Evolutionary conservation across 2,329 filamentous ascomycete species (phyloP).

Genomic region (Ceratocystis huliohia): DNA sequence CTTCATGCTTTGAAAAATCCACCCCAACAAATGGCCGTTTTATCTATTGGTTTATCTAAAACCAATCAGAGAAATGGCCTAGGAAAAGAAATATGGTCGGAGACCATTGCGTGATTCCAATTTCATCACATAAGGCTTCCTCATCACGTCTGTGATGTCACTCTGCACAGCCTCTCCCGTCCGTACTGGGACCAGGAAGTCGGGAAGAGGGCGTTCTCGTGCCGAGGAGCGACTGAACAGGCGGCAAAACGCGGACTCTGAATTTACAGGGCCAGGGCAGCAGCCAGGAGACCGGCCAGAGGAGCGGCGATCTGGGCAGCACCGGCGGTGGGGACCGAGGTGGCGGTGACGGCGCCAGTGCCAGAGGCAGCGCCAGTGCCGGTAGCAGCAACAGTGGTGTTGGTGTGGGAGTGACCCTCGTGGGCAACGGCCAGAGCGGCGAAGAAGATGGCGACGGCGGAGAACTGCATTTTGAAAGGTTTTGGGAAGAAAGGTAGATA

Average conservation of each 20-base stretch:
- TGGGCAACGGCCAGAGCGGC: constrained; percentile 17
- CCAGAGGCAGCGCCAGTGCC: constrained; percentile 19
- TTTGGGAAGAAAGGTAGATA: neutral
- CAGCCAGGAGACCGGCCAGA: constrained; percentile 20
- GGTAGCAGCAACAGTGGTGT: constrained; percentile 17
- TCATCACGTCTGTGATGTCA: neutral
- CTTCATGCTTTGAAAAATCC: neutral
- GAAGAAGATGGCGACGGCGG: constrained; percentile 20
- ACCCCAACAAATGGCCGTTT: neutral
- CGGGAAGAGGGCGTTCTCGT: neutral
- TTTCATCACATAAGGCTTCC: neutral
- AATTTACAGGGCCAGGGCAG: constrained; percentile 21
- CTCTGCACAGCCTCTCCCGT: neutral
- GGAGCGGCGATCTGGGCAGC: constrained; percentile 20
- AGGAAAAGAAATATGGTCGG: neutral
- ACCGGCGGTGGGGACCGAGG: constrained; percentile 21
- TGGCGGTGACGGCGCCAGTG: constrained; percentile 15
- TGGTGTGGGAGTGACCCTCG: constrained; percentile 1
- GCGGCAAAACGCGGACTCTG: neutral
- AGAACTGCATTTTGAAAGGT: constrained; percentile 21
- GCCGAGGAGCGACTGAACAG: too few relatives aligned
- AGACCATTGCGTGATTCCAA: neutral
- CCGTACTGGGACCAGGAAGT: constrained; percentile 8
- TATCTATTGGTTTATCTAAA: neutral
- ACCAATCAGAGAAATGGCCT: neutral